These are phyloP conservation scores for Tuber microsphaerosporum DNA, from an alignment of 495 filamentous ascomycete species.

Conservation along the genomic window DNA sequence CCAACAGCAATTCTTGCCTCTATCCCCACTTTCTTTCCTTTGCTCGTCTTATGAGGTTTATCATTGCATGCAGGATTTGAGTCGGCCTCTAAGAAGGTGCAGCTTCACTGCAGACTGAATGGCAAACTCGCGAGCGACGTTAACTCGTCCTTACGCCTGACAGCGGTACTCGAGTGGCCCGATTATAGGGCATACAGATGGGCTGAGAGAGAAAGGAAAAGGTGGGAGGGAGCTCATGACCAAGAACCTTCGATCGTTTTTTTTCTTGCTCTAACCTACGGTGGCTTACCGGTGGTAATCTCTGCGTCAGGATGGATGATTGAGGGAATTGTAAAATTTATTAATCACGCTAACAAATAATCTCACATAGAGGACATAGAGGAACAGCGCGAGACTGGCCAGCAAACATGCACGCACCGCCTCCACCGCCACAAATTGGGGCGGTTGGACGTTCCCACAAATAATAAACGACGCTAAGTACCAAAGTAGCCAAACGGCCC, in stretches of 20 bases:
- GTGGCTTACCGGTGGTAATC: not conserved
- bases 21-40: not conserved
- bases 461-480: constrained; percentile 12
- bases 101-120: not conserved
- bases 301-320: not conserved
- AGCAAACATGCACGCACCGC: constrained; percentile 12
- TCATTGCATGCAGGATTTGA: not conserved
- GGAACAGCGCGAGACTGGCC: not conserved
- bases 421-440: constrained; percentile 28
- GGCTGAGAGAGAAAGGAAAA: not conserved
- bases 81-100: not conserved
- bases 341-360: not conserved
- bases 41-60: not conserved
- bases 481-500: not conserved
- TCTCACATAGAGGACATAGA: not conserved
- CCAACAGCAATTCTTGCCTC: not conserved
- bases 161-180: not conserved
- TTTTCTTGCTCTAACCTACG: not conserved
- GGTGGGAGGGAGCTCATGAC: not conserved
- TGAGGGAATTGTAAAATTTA: not conserved
- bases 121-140: not conserved
- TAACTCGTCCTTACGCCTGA: not conserved
- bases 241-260: not conserved
- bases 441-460: constrained; percentile 24
- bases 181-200: not conserved